Percentiles rank a stretch among this genome's conserved stretches.
Evolutionary conservation across 2,329 filamentous ascomycete species (phyloP).

Genomic region (Arthroderma sp.): DNA sequence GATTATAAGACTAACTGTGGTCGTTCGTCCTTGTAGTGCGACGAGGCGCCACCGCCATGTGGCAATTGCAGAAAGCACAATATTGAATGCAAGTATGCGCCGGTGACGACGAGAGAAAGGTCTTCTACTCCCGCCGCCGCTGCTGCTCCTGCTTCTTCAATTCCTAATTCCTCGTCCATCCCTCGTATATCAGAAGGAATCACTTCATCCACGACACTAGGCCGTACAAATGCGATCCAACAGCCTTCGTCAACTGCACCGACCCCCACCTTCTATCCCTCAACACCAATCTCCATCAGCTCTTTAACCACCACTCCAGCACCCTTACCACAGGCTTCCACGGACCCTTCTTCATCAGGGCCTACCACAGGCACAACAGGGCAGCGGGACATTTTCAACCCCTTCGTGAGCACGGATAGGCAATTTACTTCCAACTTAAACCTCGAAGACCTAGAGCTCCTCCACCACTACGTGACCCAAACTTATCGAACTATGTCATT

Average conservation of each 20-base stretch:
- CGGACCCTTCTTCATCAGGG: background rate
- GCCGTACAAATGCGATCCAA: background rate
- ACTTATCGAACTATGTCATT: constrained; percentile 18
- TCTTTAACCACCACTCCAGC: constrained; percentile 22
- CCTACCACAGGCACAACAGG: constrained; percentile 5
- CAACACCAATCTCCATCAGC: background rate
- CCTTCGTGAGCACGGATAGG: constrained; percentile 7
- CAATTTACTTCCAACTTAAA: constrained; percentile 13
- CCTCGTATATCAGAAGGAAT: too few species aligned
- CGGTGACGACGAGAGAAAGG: too few species aligned
- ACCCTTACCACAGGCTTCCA: constrained; percentile 21
- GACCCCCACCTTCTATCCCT: background rate
- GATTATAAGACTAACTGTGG: background rate
- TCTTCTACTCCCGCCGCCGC: background rate
- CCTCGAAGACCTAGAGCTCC: constrained; percentile 31
- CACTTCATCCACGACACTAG: too few species aligned
- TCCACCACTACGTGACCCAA: constrained; percentile 28
- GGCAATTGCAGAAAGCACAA: constrained; percentile 16
- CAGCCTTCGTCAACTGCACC: background rate
- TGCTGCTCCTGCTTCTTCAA: background rate
- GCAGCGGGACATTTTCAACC: constrained; percentile 11
- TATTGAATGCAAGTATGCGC: constrained; percentile 14
- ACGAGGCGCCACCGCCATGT: constrained; percentile 15
- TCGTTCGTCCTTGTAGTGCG: constrained; percentile 11
- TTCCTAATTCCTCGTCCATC: background rate